A percentile compares a stretch with the other conserved stretches of the same genome.
These are phyloP conservation scores for Cenchrus purpureus DNA, from an alignment of 176 grass and related monocot species.

Conservation along the genomic window DNA sequence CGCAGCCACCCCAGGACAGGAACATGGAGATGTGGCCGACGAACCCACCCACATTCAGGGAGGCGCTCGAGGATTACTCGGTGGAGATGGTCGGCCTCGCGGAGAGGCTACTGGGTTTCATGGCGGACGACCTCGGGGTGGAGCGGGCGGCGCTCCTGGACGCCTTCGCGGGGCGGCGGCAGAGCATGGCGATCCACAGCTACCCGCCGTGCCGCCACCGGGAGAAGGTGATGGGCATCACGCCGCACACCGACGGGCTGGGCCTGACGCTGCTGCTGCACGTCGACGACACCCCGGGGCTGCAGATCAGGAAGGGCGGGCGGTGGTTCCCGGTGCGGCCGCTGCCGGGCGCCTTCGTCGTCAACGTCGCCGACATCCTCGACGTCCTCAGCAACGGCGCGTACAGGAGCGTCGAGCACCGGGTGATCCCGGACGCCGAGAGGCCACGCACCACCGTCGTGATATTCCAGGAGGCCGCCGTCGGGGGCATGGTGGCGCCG, in stretches of 20 bases:
- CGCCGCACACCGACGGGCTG: conserved; percentile 14
- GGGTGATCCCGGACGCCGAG: conserved; percentile 2
- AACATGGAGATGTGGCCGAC: conserved; percentile 26
- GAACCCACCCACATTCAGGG: not conserved
- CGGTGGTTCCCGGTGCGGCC: conserved; percentile 34
- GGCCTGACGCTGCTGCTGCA: conserved; percentile 22
- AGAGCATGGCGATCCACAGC: conserved; percentile 12
- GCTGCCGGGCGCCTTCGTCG: conserved; percentile 14
- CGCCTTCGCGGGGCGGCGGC: not conserved
- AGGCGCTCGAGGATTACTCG: not conserved
- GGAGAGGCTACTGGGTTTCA: not conserved
- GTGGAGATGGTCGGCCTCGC: not conserved
- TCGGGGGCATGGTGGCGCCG: not conserved
- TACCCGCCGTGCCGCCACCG: conserved; percentile 28
- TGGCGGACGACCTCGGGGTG: not conserved
- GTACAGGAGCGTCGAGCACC: conserved; percentile 31
- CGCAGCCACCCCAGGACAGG: not conserved
- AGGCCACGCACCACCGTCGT: not conserved
- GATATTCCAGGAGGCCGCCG: not conserved
- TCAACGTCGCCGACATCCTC: conserved; percentile 29
- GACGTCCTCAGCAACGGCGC: conserved; percentile 22
- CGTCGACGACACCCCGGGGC: conserved; percentile 11
- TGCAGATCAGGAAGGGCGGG: conserved; percentile 22
- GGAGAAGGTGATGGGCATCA: conserved; percentile 36
- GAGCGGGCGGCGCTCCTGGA: not conserved